phyloP scores from a whole-genome alignment of 495 filamentous ascomycete species.

The Margaritispora aquatica region DNA sequence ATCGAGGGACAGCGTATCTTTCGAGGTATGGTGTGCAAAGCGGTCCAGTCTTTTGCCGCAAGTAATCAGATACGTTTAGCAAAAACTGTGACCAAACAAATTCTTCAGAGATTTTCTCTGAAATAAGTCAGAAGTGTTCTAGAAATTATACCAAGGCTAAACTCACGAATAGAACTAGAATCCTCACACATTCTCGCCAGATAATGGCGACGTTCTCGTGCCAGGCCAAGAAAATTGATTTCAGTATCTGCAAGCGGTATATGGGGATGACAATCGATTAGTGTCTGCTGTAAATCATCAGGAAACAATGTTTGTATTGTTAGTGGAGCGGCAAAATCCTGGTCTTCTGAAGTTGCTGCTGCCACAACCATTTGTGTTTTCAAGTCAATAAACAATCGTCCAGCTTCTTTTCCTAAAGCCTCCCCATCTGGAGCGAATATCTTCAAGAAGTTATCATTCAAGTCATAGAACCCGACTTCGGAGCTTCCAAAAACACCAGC shows the following conservation, averaged over 20 bases:
- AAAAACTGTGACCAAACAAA: conserved; percentile 77
- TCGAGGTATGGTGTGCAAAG: conserved; percentile 24
- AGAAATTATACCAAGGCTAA: not conserved
- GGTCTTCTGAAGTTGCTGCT: conserved; percentile 51
- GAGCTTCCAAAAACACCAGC: conserved; percentile 76
- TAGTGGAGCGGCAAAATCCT: conserved; percentile 57
- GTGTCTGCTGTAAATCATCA: conserved; percentile 52
- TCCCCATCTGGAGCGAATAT: conserved; percentile 76
- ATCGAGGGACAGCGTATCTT: conserved; percentile 18
- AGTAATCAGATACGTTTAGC: conserved; percentile 62
- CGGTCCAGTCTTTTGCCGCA: conserved; percentile 46
- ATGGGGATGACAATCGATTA: conserved; percentile 60
- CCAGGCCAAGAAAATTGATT: conserved; percentile 62
- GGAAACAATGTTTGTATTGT: conserved; percentile 73
- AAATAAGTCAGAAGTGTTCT: conserved; percentile 21
- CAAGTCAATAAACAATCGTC: conserved; percentile 68
- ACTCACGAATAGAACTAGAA: conserved; percentile 48
- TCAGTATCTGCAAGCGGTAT: conserved; percentile 63
- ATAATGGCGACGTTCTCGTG: conserved; percentile 58
- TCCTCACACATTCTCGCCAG: conserved; percentile 58
- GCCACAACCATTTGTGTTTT: conserved; percentile 85
- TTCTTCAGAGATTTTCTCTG: conserved; percentile 59
- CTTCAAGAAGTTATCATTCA: conserved; percentile 78
- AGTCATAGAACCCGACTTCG: conserved; percentile 74
- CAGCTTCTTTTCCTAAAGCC: conserved; percentile 64